Conservation (phyloP, 257 asterid species). For the Rehmannia glutinosa region DNA sequence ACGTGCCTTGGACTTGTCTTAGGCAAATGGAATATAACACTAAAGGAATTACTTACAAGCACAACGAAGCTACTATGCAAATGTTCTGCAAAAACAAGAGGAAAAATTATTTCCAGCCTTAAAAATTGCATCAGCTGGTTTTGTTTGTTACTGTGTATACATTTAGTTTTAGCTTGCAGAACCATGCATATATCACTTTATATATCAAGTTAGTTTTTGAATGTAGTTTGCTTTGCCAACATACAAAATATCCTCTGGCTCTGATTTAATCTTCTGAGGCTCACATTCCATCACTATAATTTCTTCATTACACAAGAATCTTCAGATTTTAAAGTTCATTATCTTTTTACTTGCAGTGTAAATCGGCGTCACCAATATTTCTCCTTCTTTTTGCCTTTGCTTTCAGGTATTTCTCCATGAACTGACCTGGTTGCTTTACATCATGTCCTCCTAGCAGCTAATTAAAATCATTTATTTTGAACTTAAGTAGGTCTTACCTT, state of each 20-base stretch:
- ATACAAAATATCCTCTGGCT: neutral
- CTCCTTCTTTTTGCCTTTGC: slow-evolving; percentile 96
- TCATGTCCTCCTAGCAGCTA: neutral
- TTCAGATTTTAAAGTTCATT: slow-evolving; percentile 9
- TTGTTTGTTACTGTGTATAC: slow-evolving; percentile 1
- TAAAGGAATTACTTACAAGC: neutral
- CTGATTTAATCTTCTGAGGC: neutral
- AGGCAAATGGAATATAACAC: neutral
- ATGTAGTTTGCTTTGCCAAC: neutral
- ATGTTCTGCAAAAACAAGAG: neutral
- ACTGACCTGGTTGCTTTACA: slow-evolving; percentile 10
- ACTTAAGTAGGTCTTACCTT: neutral
- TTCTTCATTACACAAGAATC: slow-evolving; percentile 11
- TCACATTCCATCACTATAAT: neutral
- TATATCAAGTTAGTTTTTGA: neutral
- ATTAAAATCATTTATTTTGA: neutral
- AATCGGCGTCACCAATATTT: slow-evolving; percentile 99
- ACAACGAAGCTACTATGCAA: neutral
- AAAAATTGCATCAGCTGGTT: neutral
- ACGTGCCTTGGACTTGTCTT: neutral
- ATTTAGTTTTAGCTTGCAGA: slow-evolving; percentile 1
- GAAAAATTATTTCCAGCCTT: neutral
- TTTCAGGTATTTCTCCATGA: slow-evolving; percentile 68
- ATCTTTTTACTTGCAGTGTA: slow-evolving; percentile 66
- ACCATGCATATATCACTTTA: neutral